Evolutionary conservation across 2,329 filamentous ascomycete genomes (phyloP), one percentile per base, ranked within the genome.

Genomic region (Penicillium italicum): DNA sequence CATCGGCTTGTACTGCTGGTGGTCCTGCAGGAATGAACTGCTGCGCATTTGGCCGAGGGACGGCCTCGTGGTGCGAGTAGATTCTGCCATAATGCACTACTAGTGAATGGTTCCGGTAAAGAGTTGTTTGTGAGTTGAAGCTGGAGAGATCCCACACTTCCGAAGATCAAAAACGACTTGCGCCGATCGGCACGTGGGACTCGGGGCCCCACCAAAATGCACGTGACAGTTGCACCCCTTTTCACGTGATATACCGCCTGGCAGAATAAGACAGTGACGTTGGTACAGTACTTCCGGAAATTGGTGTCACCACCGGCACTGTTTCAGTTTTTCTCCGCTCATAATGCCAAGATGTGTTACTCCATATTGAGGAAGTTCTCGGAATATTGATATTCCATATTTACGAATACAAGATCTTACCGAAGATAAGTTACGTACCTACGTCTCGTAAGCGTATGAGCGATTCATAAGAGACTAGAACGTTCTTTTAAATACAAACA

Each of bases 1-100:
- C 31, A 69, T 66, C 8, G 74, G 72, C 50, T 76, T 77, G 61
- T 79, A 79, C 55, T 79, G 77, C 59, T 79, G 76, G 56, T 79
- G 77, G 57, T 79, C 77, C 40, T 77, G 74, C 36, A 79, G 73
- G 64, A 77, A 76, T 26, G 76, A 77, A 51, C 70, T 72, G 59
- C 76, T 73, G 49, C 70, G 69, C 57, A 79, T 74, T 58, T 76
- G 75, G 43, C 73, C 75, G 49, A 79, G 69, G 30, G 74, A 72
- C 10, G 76, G 77, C 49, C 75, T 73, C 47, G 57, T 73, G 73
- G 53, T 69, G 50, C 54, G 64, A 53, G 63, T 69, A 44, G 66
- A 51, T 11, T 69, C 60, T 47, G 66, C 65, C 71, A 75, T 74
- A 11, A 36, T 24, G 26, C 30, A 18, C 24, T 43, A 26, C 14